These are phyloP conservation scores for Raddia distichophylla DNA, from an alignment of 176 grass and related monocot genomes.

Conservation along the genomic window DNA sequence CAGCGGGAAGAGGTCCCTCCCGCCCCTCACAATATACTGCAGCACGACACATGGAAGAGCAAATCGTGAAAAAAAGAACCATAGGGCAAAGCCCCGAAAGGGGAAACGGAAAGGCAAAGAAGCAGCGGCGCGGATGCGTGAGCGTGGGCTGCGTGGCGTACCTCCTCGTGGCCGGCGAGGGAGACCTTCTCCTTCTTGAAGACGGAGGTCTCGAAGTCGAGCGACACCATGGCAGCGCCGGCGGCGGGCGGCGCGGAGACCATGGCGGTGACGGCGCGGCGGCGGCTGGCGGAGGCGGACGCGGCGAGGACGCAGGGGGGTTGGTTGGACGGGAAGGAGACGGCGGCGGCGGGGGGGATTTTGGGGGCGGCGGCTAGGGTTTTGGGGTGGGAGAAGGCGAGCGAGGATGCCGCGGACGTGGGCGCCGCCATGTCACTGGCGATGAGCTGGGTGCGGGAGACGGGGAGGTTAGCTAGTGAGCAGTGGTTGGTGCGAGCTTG, in stretches of 20 bases:
- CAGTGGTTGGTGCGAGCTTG: not conserved
- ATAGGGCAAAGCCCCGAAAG: not conserved
- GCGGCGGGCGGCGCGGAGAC: constrained; percentile 53
- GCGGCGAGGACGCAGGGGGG: constrained; percentile 5
- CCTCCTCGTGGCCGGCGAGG: constrained; percentile 87
- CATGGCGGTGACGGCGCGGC: constrained; percentile 48
- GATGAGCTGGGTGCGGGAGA: not conserved
- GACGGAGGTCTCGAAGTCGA: constrained; percentile 74
- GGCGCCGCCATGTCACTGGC: constrained; percentile 56
- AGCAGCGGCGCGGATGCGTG: not conserved
- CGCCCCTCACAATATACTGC: constrained; percentile 87
- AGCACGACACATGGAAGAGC: not conserved
- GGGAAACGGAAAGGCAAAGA: not conserved
- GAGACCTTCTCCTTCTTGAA: constrained; percentile 98
- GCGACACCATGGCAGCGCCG: constrained; percentile 49
- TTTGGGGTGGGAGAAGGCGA: constrained; percentile 57
- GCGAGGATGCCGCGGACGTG: constrained; percentile 41
- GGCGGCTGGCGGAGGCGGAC: constrained; percentile 17
- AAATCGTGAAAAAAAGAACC: constrained; percentile 4
- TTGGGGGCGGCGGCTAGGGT: constrained; percentile 37
- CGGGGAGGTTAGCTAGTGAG: not conserved
- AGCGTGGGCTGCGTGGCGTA: not conserved
- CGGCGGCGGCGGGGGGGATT: not conserved
- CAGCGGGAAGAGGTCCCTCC: constrained; percentile 84
- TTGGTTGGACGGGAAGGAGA: constrained; percentile 36